These are phyloP conservation scores for Fusarium sp. DNA, from an alignment of 2,329 filamentous ascomycete genomes.

Conservation along the genomic window DNA sequence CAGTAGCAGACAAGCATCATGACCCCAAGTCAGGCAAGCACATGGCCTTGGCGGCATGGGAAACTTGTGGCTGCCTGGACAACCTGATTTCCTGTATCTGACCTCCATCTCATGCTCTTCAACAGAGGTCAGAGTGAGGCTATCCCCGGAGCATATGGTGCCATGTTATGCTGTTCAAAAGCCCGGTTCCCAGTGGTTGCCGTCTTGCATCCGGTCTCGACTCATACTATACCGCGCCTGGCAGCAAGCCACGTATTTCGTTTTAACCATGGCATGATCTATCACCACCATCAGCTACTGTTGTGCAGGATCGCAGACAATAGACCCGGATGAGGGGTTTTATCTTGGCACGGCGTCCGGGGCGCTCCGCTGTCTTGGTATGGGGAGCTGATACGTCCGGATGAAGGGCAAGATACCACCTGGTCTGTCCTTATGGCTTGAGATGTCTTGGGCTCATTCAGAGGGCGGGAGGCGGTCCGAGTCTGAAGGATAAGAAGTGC, in stretches of 20 bases:
- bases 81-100: background rate
- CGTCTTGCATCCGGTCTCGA: conserved; percentile 27
- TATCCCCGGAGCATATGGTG: conserved; percentile 29
- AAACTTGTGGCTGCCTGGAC: background rate
- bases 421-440: background rate
- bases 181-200: conserved; percentile 13
- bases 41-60: background rate
- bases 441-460: background rate
- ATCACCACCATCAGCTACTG: conserved; percentile 5
- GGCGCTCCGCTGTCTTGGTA: conserved; percentile 19
- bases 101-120: conserved; percentile 7
- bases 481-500: conserved; percentile 27
- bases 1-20: background rate
- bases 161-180: conserved; percentile 30
- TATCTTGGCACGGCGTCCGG: conserved; percentile 22
- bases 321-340: conserved; percentile 17
- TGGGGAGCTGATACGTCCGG: conserved; percentile 22
- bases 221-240: conserved; percentile 11
- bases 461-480: conserved; percentile 4
- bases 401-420: conserved; percentile 22
- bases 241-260: conserved; percentile 9
- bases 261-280: conserved; percentile 36
- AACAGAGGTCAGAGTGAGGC: conserved; percentile 20
- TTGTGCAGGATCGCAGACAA: conserved; percentile 32
- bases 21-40: background rate